Conservation (phyloP, 116 monocot species). For the Trichopus zeylanicus region DNA sequence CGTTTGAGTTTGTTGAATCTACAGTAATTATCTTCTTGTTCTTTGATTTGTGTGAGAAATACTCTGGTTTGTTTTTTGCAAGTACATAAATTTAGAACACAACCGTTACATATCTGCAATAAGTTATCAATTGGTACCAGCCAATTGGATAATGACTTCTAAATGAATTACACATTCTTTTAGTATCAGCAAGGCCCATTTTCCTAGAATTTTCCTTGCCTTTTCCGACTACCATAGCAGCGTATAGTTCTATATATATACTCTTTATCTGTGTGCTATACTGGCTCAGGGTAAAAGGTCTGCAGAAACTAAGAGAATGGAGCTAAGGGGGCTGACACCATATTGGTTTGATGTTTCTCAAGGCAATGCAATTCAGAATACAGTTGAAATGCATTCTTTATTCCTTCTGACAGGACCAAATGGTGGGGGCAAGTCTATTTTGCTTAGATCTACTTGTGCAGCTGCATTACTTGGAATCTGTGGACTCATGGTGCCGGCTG, state of each 20-base stretch:
- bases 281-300: constrained; percentile 33
- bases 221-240: no score
- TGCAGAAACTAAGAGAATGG: constrained; percentile 28
- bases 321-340: constrained; percentile 56
- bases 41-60: not conserved
- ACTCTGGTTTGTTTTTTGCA: no score
- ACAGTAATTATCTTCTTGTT: constrained; percentile 28
- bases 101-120: no score
- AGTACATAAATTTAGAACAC: no score
- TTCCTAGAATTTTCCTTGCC: no score
- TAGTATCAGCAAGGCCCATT: no score
- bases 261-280: not conserved
- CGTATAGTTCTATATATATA: no score
- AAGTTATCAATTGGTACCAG: no score
- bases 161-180: no score
- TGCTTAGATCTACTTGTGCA: constrained; percentile 89
- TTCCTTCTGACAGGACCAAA: constrained; percentile 96
- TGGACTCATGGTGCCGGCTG: constrained; percentile 95
- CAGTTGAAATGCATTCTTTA: constrained; percentile 60
- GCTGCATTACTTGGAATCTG: constrained; percentile 93
- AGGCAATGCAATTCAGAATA: constrained; percentile 67
- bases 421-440: constrained; percentile 98
- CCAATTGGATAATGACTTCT: no score
- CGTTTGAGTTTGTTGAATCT: constrained; percentile 23
- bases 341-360: constrained; percentile 87